Evolutionary conservation across 192 early-diverging fungal genomes (phyloP), one percentile per base, ranked within the genome.

Genomic region (Dispira parvispora): DNA sequence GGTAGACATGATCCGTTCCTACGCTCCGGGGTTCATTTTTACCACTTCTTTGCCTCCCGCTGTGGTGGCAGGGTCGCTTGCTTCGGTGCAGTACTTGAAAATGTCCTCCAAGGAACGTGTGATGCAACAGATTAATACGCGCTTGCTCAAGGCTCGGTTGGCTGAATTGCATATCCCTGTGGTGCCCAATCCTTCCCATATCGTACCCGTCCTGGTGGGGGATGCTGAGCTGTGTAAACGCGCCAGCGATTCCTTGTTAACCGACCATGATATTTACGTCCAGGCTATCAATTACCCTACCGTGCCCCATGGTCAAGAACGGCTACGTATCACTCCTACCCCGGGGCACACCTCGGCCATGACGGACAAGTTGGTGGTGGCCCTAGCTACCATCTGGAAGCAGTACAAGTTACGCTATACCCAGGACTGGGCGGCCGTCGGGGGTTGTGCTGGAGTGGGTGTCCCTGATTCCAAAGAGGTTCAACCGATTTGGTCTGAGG

Each of bases 281-380:
- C 96, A 99, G 78, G 83, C 80, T 70, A 99, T 99, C 82, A 99
- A 99, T 78, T 99, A 90, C 75, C 96, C 96, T 27, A 99, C 96
- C 27, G 93, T 98, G 13, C 73, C 88, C 52, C 80, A 82, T 8
- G 96, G 96, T 49, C 88, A 99, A 75, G 96, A 99, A 75, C 84
- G 96, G 54, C 84, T 99, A 62, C 85, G 96, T 43, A 96, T 99
- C 75, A 99, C 96, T 12, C 96, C 96, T 3, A 90, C 94, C 55
- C 96, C 96, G 28, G 94, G 94, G 46, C 96, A 99, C 75, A 85
- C 74, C 65, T 67, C 68, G 27, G 76, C 73, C 56, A 90, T 90
- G 84, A 88, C 89, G 70, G 79, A 87, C 52, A 77, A 84, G 45
- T 82, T 99, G 63, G 86, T 99, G 26, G 71, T 78, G 23, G 84